Base-by-base conservation (phyloP, 306 rosid genomes). In the Malus sylvestris region DNA sequence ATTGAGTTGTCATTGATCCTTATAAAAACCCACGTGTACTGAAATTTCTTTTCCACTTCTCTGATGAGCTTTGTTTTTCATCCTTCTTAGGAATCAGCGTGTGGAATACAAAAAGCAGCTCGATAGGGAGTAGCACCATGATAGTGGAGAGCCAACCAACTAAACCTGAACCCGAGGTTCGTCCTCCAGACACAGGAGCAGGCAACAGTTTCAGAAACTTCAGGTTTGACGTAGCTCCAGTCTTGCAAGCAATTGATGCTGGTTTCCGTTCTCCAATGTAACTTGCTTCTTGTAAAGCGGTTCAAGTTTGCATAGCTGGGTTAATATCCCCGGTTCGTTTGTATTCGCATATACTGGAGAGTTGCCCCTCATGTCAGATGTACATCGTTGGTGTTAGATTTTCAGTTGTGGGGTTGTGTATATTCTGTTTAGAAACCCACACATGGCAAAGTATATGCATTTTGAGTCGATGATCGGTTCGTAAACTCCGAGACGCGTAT, bases 61-160 rank as follows among this genome's bases (percentile, higher is more conserved):
- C 78, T 82, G 72, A 82, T 65, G 42, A 74, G 67, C 81, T 49
- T 6, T 79, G 38, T 14, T 79, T 71, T 60, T 74, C 14, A 75
- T 83, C 65, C 29, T 79, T 76, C 76, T 23, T 74, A 95, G 99
- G 93, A 76, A 72, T 90, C 64, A 81, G 83, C 35, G 89, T 92
- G 74, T 95, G 97, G 97, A 95, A 87, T 76, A 96, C 93, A 10
- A 95, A 91, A 82, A 88, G 78, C 83, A 68, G 79, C 78, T 90
- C 89, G 6, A 82, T 30, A 13, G 93, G 97, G 79, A 89, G 63
- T 68, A 84, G 88, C 83, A 83, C 79, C 78, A 73, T 77, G 45
- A 6, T 84, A 29, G 76, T 73, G 18, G 97, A 92, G 69, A 83
- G 60, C 93, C 97, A 89, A 71, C 62, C 85, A 18, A 74, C 78